phyloP scores from a whole-genome alignment of 2,329 filamentous ascomycete genomes.

The Talaromyces verruculosus region DNA sequence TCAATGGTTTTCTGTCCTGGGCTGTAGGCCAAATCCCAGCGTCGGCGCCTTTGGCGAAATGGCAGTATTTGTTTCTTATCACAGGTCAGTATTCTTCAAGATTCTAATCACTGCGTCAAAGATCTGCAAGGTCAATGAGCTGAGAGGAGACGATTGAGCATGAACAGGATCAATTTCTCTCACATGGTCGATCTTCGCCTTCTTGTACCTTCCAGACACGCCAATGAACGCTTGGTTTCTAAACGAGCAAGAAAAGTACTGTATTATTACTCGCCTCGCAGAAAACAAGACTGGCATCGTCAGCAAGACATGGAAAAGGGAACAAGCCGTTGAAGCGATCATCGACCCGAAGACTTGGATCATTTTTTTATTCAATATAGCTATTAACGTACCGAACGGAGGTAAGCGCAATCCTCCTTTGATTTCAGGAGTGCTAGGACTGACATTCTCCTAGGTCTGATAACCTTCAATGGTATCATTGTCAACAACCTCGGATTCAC shows the following conservation, averaged over 20 bases:
- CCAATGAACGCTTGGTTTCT: slow-evolving; percentile 57
- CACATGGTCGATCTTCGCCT: slow-evolving; percentile 51
- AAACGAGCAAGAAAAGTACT: slow-evolving; percentile 51
- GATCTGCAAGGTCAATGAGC: not conserved
- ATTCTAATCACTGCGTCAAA: not conserved
- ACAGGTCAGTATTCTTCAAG: slow-evolving; percentile 37
- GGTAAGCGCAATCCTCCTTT: not conserved
- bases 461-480: slow-evolving; percentile 41
- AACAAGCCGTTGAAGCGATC: slow-evolving; percentile 34
- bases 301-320: slow-evolving; percentile 32
- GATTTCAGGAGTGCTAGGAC: not conserved
- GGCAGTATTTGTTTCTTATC: slow-evolving; percentile 60
- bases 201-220: slow-evolving; percentile 46
- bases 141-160: not conserved
- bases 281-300: slow-evolving; percentile 43
- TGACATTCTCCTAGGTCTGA: slow-evolving; percentile 28
- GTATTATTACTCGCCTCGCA: slow-evolving; percentile 45
- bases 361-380: slow-evolving; percentile 35
- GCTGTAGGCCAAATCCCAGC: slow-evolving; percentile 56
- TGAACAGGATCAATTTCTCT: slow-evolving; percentile 43
- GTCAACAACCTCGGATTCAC: slow-evolving; percentile 42
- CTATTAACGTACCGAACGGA: slow-evolving; percentile 41
- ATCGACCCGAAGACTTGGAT: slow-evolving; percentile 42
- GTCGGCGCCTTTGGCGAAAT: slow-evolving; percentile 45
- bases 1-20: slow-evolving; percentile 46